Base-by-base conservation (phyloP, 2,329 filamentous ascomycete species). In the Myriosclerotinia duriaeana region DNA sequence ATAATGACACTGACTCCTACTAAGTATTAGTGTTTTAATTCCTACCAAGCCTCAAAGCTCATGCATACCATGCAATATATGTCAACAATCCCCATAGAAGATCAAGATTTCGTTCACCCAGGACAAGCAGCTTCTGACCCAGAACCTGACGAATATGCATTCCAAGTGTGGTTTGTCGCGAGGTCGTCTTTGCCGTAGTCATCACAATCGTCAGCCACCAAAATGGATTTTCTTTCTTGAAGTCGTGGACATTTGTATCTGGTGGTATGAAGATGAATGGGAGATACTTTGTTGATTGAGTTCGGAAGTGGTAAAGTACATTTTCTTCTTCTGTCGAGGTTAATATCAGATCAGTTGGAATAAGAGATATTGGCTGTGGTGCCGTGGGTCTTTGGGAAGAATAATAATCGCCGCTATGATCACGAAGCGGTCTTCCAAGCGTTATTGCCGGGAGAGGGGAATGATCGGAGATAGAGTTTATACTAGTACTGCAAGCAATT, bases 61-160 rank as follows among this genome's bases (percentile, higher is more conserved):
- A 66, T 30, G 26, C 20, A 26, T 50, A 53, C 64, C 64, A 66
- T 8, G 53, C 48, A 14, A 66, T 40, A 66, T 55, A 55, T 34
- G 22, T 22, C 20, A 87, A 71, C 4, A 86, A 67, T 0, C 84
- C 84, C 14, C 83, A 76, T 2, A 87, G 75, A 14, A 86, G 69
- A 69, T 87, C 85, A 86, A 75, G 53, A 58, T 74, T 80, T 61
- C 80, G 79, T 65, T 85, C 82, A n/a, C 79, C 76, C 12, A 82
- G 78, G 15, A 84, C 67, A 8, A 86, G 71, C 36, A 84, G 75
- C 65, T 78, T 79, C n/a, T 80, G 77, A 0, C 81, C 78, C 17
- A 85, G 63, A 36, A 81, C 77, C 54, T 79, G 76, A 53, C 80
- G 80, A 7, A 82, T 75, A 22, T 76, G 78, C 2, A 79, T 78